Evolutionary conservation across 139 green algal genomes (phyloP).

Genomic region (Chlamydomonas schloesseri): DNA sequence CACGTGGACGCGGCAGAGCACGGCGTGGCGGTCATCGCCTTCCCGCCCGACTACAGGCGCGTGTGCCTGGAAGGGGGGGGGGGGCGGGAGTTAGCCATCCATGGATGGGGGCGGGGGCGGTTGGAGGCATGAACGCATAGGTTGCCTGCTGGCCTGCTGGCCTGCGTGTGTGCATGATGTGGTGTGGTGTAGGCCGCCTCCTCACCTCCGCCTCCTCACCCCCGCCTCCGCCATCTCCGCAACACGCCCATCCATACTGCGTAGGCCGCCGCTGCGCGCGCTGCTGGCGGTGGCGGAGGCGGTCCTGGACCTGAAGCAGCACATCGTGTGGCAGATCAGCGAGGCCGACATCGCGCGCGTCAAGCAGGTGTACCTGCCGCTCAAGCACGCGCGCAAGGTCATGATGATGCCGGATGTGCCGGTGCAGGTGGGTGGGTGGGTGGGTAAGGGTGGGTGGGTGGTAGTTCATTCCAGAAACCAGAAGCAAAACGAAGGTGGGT

Average conservation of each 20-base stretch:
- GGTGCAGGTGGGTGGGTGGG: background rate
- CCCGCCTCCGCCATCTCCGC: too few relatives aligned
- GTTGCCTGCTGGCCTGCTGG: too few relatives aligned
- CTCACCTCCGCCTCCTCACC: too few relatives aligned
- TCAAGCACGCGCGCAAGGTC: slow-evolving; percentile 33
- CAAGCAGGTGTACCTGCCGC: slow-evolving; percentile 33
- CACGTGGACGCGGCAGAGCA: slow-evolving; percentile 1
- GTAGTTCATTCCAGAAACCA: too few relatives aligned
- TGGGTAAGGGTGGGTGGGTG: too few relatives aligned
- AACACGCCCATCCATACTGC: too few relatives aligned
- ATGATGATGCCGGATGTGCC: slow-evolving; percentile 25
- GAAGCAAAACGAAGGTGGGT: too few relatives aligned
- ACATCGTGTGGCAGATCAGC: slow-evolving; percentile 29
- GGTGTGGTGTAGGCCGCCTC: too few relatives aligned
- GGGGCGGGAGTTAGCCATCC: too few relatives aligned
- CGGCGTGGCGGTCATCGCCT: slow-evolving; percentile 23
- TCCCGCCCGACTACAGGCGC: slow-evolving; percentile 27
- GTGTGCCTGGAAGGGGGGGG: background rate
- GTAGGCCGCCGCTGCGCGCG: slow-evolving; percentile 22
- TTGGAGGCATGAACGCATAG: too few relatives aligned
- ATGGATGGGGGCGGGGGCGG: too few relatives aligned
- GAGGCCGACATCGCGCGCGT: slow-evolving; percentile 13
- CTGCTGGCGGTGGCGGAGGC: slow-evolving; percentile 32
- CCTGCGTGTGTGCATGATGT: too few relatives aligned
- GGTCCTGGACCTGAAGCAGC: slow-evolving; percentile 30